A percentile compares a stretch with the other conserved stretches of the same genome.
Evolutionary conservation across 768 basidiomycete genomes (phyloP).

Genomic region (Naematelia aurantialba): DNA sequence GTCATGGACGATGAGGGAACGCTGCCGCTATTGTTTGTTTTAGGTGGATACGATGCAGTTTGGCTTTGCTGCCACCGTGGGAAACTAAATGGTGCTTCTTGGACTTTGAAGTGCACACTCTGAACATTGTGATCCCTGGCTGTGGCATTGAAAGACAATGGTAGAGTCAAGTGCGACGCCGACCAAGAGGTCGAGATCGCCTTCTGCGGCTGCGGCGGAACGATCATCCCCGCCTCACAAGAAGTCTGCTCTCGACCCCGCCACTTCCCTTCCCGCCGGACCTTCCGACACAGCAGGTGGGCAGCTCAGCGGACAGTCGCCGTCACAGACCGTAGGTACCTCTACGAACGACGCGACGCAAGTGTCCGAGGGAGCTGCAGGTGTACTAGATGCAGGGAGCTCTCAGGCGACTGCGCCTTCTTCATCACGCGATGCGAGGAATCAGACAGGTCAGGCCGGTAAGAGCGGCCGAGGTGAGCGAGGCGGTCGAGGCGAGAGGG

Average conservation of each 20-base stretch:
- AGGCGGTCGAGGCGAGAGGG: not conserved
- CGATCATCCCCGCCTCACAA: not conserved
- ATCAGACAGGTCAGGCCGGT: not conserved
- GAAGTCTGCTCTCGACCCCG: not conserved
- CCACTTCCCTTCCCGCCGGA: not conserved
- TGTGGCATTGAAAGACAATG: not conserved
- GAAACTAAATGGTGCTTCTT: no score
- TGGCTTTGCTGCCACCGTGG: no score
- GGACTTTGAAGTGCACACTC: no score
- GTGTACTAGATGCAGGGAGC: not conserved
- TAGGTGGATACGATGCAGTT: no score
- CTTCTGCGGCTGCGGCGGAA: not conserved
- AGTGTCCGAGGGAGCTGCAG: no score
- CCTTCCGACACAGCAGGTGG: not conserved
- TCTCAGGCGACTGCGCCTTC: not conserved
- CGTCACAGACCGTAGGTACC: not conserved
- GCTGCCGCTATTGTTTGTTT: no score
- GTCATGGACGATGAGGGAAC: no score
- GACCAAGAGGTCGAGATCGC: not conserved
- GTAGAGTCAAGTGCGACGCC: not conserved
- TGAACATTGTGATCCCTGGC: no score
- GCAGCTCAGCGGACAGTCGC: not conserved
- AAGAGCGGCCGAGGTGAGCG: not conserved
- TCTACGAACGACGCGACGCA: no score
- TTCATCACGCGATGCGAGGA: not conserved